Evolutionary conservation across 306 rosid genomes (phyloP).

Genomic region (Heteromeles arbutifolia): DNA sequence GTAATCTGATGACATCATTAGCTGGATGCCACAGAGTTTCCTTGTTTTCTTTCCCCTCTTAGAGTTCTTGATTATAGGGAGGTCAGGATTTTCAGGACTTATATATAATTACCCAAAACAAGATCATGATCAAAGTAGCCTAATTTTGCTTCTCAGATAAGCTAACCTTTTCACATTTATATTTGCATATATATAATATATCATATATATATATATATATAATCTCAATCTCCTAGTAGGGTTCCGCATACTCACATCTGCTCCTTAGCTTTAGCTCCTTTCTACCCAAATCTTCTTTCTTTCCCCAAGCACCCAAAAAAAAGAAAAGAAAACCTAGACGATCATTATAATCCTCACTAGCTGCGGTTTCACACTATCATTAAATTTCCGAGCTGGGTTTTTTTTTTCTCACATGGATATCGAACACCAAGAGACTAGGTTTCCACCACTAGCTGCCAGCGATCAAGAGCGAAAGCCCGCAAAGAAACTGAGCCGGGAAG

Average conservation of each 20-base stretch:
- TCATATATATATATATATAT: no score
- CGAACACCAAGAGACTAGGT: not conserved
- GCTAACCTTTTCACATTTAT: not conserved
- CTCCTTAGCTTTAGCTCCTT: not conserved
- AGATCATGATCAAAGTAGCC: not conserved
- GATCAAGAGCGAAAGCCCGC: not conserved
- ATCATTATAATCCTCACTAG: not conserved
- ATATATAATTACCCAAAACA: not conserved
- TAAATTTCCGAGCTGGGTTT: not conserved
- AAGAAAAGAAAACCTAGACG: not conserved
- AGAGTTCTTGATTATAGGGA: not conserved
- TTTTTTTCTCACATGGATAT: not conserved
- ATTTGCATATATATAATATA: no score
- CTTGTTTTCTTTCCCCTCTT: conserved; percentile 1
- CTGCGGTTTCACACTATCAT: not conserved
- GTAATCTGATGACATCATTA: not conserved
- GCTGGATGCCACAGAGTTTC: not conserved
- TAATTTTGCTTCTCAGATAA: conserved; percentile 14
- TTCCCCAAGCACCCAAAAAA: not conserved
- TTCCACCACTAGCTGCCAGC: not conserved
- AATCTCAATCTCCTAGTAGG: not conserved
- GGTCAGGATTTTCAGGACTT: conserved; percentile 9
- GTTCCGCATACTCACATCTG: not conserved
- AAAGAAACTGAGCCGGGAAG: not conserved
- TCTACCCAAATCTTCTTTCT: not conserved